Evolutionary conservation across 1,284 basidiomycete species (phyloP), one percentile per base, ranked within the genome.

Genomic region (Flammula alnicola): DNA sequence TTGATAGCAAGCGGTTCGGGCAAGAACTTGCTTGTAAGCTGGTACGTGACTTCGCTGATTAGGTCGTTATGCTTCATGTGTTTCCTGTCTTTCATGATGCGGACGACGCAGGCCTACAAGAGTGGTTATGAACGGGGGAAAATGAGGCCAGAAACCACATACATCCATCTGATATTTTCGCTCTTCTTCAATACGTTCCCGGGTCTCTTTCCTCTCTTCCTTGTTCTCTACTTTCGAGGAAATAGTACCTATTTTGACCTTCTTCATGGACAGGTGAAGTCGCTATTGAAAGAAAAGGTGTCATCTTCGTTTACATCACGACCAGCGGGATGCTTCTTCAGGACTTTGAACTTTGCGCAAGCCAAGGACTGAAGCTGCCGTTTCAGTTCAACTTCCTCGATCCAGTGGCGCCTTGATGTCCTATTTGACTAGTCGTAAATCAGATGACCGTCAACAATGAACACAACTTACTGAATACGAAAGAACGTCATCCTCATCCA

Each of bases 11-110:
- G 68, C 33, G 95, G 88, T 56, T 89, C 86, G 0, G 97, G 96
- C 46, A 83, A 82, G 77, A 99, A 99, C 3, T 97, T 83, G 51
- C 74, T 76, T 10, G 88, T 76, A 2, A 99, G 73, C 64, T 98
- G 96, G 12, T 84, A 81, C 30, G 93, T 92, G 20, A 95, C 93
- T 69, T 99, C 95, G 59, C 89, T 89, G 48, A 98, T 80, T 12
- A 99, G 79, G 52, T 96, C 94, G 55, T 88, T 93, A 66, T 98
- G 95, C 5, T 77, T 72, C 83, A 98, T 86, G 48, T 82, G 81
- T 68, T 98, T 98, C 53, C 95, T 77, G 64, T 94, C 88, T 74
- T 99, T 99, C 97, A 99, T 99, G 30, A 98, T 88, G 31, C 97
- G 86, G 19, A 99, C 97, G 54, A 99, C 91, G 63, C 93, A 98